Percentiles rank a stretch among this genome's conserved stretches.
Conservation (phyloP, 495 filamentous ascomycete species). For the Talaromyces liani region DNA sequence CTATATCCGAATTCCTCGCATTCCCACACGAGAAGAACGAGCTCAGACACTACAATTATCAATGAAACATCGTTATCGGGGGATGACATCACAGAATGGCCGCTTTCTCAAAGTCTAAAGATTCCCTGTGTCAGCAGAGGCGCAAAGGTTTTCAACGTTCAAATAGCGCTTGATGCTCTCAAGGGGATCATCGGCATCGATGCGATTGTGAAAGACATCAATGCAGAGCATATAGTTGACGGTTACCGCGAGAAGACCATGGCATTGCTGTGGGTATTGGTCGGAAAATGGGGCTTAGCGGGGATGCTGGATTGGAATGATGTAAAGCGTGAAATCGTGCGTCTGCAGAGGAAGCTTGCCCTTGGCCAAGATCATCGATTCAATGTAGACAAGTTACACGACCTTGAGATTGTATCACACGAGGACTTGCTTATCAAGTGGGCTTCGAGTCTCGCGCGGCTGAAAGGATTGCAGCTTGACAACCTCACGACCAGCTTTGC, state of each 20-base stretch:
- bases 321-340: conserved; percentile 42
- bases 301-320: conserved; percentile 49
- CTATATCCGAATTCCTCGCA: conserved; percentile 33
- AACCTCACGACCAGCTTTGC: conserved; percentile 58
- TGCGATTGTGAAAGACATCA: conserved; percentile 28
- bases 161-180: conserved; percentile 50
- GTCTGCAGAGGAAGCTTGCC: conserved; percentile 27
- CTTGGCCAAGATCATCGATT: conserved; percentile 11
- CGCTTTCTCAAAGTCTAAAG: conserved; percentile 53
- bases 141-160: conserved; percentile 55
- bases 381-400: conserved; percentile 14
- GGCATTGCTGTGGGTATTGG: conserved; percentile 53
- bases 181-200: conserved; percentile 27
- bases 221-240: conserved; percentile 57
- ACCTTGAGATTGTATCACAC: conserved; percentile 23
- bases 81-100: conserved; percentile 19
- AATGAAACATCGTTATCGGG: conserved; percentile 5
- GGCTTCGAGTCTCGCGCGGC: conserved; percentile 41
- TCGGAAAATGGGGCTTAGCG: conserved; percentile 49
- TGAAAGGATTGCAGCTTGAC: conserved; percentile 37
- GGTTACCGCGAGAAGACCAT: conserved; percentile 63
- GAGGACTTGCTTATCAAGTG: conserved; percentile 44
- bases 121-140: conserved; percentile 49
- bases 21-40: conserved; percentile 12
- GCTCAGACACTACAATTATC: conserved; percentile 17